Evolutionary conservation across 176 grass and related monocot species (phyloP).

Genomic region (Oryza coarctata): DNA sequence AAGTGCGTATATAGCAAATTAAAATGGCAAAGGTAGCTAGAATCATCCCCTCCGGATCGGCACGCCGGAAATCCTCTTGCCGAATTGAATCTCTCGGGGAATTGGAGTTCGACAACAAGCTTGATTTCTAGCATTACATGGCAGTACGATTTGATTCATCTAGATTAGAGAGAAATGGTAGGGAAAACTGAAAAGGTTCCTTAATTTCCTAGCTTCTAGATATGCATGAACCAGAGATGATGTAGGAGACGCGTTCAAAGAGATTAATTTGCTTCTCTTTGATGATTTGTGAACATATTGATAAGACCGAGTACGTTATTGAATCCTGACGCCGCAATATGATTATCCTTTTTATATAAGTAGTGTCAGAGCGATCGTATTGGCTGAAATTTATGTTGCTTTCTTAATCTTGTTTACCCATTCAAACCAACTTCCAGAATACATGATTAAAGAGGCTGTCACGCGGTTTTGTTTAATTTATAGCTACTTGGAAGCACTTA

Average conservation of each 20-base stretch:
- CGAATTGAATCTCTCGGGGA: not conserved
- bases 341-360: not conserved
- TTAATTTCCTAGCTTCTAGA: not conserved
- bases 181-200: not conserved
- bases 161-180: not conserved
- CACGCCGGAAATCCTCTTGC: not conserved
- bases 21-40: not conserved
- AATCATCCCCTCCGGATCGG: too few relatives aligned
- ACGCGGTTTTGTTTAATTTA: not conserved
- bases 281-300: not conserved
- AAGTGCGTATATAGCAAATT: not conserved
- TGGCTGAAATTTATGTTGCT: not conserved
- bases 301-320: not conserved
- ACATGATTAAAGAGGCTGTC: not conserved
- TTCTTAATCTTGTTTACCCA: not conserved
- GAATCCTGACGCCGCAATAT: not conserved
- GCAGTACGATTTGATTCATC: too few relatives aligned
- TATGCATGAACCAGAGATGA: not conserved
- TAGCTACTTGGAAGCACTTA: conserved; percentile 28
- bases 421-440: not conserved
- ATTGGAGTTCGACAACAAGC: too few relatives aligned
- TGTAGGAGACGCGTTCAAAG: not conserved
- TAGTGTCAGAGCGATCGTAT: not conserved
- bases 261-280: not conserved
- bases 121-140: too few relatives aligned